Evolutionary conservation across 2,329 filamentous ascomycete species (phyloP), one percentile per base, ranked within the genome.

Genomic region (Calonectria hawksworthii): DNA sequence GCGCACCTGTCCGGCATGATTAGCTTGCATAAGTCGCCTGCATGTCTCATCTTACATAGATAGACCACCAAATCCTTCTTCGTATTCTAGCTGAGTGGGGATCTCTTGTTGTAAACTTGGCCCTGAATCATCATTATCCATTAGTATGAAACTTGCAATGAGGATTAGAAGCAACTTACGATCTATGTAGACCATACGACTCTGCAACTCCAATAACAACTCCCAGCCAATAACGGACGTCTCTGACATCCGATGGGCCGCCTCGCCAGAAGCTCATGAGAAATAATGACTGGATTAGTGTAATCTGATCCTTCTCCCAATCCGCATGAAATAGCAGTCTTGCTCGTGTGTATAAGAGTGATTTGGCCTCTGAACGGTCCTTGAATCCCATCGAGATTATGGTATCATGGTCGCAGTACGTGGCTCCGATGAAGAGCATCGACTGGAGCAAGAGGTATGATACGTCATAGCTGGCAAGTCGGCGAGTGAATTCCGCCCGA

Each of bases 181-280:
- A 83, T 77, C 87, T 83, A 76, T 89, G 87, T 5, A 89, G 79
- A 1, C 86, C 87, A 65, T 86, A 84, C 0, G 88, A 89, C 77
- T 91, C 88, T 0, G 89, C 89, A 13, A 90, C 81, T 11, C 86
- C 87, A 32, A 90, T 89, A 0, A 89, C 89, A 9, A 87, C 86
- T 0, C 87, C 88, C 2, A 90, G 80, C 88, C 88, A 90, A 75
- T 89, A 89, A 32, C 88, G 78, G 16, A 87, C 86, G 78, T 90
- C 88, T 21, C 87, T 84, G n/a, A 88, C 86, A 66, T 88, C 86
- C 0, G 84, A 83, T 0, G 89, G 88, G 0, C 87, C 87, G 10
- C 87, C 88, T 23, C 89, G 83, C 89, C 89, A 91, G 74, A 90
- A 91, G 76, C 89, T 90, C 83, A 91, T 85, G 36, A 91, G 80